These are phyloP conservation scores for Sporothrix phasma DNA, from an alignment of 2,329 filamentous ascomycete species.

Conservation along the genomic window DNA sequence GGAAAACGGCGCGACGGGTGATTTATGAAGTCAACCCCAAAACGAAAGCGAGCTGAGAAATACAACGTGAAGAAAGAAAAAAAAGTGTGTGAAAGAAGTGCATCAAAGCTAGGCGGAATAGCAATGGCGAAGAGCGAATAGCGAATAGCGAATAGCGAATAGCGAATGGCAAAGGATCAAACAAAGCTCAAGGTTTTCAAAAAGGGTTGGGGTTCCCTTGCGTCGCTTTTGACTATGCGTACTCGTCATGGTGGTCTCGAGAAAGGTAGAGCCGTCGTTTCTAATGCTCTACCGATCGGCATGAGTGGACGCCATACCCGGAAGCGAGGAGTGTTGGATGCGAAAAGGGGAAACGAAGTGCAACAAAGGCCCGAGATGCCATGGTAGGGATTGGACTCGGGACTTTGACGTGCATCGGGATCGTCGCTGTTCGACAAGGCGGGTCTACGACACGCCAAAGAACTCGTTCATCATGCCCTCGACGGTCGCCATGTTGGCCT, in stretches of 20 bases:
- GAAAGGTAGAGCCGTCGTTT: slow-evolving; percentile 13
- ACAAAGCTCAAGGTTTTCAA: not conserved
- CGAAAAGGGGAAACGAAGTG: not conserved
- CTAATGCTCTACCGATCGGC: slow-evolving; percentile 10
- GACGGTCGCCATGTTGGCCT: slow-evolving; percentile 66
- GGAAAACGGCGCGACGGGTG: too few relatives aligned
- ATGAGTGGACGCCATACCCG: not conserved
- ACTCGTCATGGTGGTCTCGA: not conserved
- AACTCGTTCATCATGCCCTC: slow-evolving; percentile 61
- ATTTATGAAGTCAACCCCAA: not conserved
- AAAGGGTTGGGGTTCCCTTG: not conserved
- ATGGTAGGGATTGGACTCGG: not conserved
- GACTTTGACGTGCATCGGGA: not conserved
- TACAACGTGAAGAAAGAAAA: not conserved
- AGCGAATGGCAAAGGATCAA: not conserved
- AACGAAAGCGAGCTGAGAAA: not conserved
- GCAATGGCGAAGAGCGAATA: too few relatives aligned
- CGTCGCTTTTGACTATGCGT: not conserved
- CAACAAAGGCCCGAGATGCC: not conserved
- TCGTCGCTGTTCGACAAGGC: not conserved
- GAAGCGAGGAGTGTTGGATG: not conserved
- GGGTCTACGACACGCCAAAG: slow-evolving; percentile 34
- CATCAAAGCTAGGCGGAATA: not conserved
- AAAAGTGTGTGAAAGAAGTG: not conserved
- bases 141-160: too few relatives aligned